A percentile compares a stretch with the other conserved stretches of the same genome.
Evolutionary conservation across 2,329 filamentous ascomycete species (phyloP).

Genomic region (Phoma sp.): DNA sequence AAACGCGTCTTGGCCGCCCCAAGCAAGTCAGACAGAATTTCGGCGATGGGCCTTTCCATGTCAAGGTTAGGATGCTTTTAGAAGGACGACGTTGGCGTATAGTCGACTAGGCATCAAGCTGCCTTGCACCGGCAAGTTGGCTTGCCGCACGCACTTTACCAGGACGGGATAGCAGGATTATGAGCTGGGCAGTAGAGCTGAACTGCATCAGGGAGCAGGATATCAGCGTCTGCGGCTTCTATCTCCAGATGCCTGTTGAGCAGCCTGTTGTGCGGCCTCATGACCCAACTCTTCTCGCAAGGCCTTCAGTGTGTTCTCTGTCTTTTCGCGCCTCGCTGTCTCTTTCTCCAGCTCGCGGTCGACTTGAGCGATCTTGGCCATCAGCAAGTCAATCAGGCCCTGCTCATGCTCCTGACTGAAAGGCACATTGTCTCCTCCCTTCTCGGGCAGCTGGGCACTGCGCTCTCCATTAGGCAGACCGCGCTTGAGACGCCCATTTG

Average conservation of each 20-base stretch:
- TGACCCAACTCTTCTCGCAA: slow-evolving; percentile 42
- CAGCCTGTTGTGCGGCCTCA: slow-evolving; percentile 45
- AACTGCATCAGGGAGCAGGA: no score
- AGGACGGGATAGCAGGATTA: no score
- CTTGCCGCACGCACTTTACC: no score
- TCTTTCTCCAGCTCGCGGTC: slow-evolving; percentile 42
- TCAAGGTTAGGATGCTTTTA: no score
- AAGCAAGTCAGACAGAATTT: no score
- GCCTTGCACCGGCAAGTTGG: no score
- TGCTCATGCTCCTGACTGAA: slow-evolving; percentile 47
- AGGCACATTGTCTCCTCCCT: slow-evolving; percentile 40
- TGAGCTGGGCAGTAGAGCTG: no score
- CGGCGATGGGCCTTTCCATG: no score
- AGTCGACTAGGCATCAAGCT: no score
- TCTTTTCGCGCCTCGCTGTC: slow-evolving; percentile 37
- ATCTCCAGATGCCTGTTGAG: slow-evolving; percentile 47
- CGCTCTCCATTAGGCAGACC: slow-evolving; percentile 46
- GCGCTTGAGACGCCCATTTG: slow-evolving; percentile 42
- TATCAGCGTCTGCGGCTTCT: slow-evolving; percentile 43
- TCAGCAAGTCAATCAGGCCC: slow-evolving; percentile 37
- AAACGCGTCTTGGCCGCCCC: no score
- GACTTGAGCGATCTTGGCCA: slow-evolving; percentile 41
- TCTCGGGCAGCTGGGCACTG: slow-evolving; percentile 44
- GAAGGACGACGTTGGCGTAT: no score
- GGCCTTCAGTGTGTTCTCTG: slow-evolving; percentile 38